Evolutionary conservation across 192 early-diverging fungal genomes (phyloP), one percentile per base, ranked within the genome.

Genomic region (Rhizoclosmatium globosum): DNA sequence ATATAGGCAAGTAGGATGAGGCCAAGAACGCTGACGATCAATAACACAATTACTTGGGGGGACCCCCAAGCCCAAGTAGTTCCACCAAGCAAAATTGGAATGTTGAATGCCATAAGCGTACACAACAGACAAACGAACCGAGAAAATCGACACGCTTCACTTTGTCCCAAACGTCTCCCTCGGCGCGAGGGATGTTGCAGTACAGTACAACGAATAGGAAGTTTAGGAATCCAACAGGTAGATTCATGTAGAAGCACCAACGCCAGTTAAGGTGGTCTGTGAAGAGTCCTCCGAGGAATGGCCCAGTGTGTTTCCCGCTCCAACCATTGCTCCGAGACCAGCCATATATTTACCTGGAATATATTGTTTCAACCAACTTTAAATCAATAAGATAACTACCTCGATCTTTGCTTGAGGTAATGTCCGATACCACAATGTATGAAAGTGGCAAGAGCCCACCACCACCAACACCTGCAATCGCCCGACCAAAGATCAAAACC

Each of bases 271-370:
- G 13, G n/a, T 82, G 57, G 64, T 97, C 91, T 42, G 92, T 92
- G 53, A 97, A 93, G 9, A 91, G 81, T 48, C 97, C 97, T 71
- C 97, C 97, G 6, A 97, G 69, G 17, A 96, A 84, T 0, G 97
- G 95, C 3, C 95, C 97, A 4, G 66, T 3, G 94, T 91, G 2
- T 92, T 92, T 3, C 93, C 90, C 48, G 95, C 68, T 2, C 92
- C 94, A 87, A 94, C 93, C 0, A 93, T 91, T 68, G 90, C 92
- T 44, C 94, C 94, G 17, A 95, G 88, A 43, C 95, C 80, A 19
- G 11, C 60, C 23, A 19, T 7, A 1, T 62, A 62, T 7, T 7
- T 21, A 7, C 60, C 60, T 62, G 60, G 19, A 62, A 7, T 62
- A 7, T 21, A 7, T 62, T 39, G 60, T 19, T 62, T 62, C 38